phyloP scores from a whole-genome alignment of 768 basidiomycete species.

The Tubosaeta sp. region DNA sequence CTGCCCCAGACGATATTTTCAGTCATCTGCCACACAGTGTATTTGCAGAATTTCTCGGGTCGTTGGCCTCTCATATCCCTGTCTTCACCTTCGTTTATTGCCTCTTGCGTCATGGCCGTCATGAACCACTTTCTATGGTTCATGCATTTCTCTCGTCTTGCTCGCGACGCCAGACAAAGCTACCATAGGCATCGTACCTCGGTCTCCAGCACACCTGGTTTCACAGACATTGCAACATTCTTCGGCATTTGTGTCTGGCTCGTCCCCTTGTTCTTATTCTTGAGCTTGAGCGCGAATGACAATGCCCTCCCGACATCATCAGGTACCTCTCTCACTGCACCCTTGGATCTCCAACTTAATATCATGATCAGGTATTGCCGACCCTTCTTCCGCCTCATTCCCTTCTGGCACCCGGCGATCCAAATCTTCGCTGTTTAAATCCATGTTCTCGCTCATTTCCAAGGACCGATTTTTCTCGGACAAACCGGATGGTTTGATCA shows the following conservation, averaged over 20 bases:
- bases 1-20: constrained; percentile 73
- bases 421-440: constrained; percentile 66
- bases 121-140: constrained; percentile 96
- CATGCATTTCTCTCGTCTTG: constrained; percentile 80
- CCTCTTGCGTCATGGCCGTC: constrained; percentile 82
- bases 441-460: constrained; percentile 47
- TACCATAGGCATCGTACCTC: constrained; percentile 43
- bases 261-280: constrained; percentile 88
- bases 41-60: constrained; percentile 87
- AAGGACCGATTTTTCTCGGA: constrained; percentile 40
- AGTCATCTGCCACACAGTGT: constrained; percentile 78
- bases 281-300: constrained; percentile 95
- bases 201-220: constrained; percentile 38
- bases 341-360: neutral
- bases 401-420: constrained; percentile 35
- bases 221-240: constrained; percentile 78
- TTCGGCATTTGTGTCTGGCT: constrained; percentile 86
- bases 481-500: constrained; percentile 65
- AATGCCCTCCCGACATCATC: constrained; percentile 82
- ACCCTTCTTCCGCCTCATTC: constrained; percentile 18
- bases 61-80: constrained; percentile 94
- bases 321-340: constrained; percentile 32
- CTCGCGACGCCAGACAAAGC: constrained; percentile 56
- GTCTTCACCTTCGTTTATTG: constrained; percentile 76
- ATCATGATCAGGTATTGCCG: constrained; percentile 13